Conservation (phyloP, 108 stramenopile genomes). For the Pinguiococcus pyrenoidosus region DNA sequence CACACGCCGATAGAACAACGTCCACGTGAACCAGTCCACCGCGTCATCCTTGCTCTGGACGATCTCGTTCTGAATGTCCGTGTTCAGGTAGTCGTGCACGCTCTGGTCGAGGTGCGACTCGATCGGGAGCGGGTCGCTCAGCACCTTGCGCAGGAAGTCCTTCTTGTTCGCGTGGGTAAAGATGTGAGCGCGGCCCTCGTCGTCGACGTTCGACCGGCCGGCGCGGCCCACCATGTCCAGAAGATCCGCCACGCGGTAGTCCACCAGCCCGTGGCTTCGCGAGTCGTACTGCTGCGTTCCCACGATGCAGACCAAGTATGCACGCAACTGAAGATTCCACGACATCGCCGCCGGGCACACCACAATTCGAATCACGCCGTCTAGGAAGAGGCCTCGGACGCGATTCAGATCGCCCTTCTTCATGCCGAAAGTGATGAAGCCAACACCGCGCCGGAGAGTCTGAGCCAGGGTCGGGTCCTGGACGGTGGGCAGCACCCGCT, state of each 20-base stretch:
- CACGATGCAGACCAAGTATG: slow-evolving; percentile 80
- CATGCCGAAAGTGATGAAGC: slow-evolving; percentile 83
- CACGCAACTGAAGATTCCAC: slow-evolving; percentile 56
- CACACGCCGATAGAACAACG: slow-evolving; percentile 87
- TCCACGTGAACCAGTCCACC: slow-evolving; percentile 97
- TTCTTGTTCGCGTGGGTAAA: slow-evolving; percentile 86
- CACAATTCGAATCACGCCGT: slow-evolving; percentile 55
- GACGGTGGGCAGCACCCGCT: slow-evolving; percentile 28
- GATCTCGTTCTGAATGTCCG: slow-evolving; percentile 70
- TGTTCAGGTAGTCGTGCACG: slow-evolving; percentile 91
- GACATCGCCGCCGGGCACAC: slow-evolving; percentile 69
- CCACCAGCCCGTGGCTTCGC: slow-evolving; percentile 65
- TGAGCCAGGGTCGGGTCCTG: slow-evolving; percentile 69
- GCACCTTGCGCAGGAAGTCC: slow-evolving; percentile 74
- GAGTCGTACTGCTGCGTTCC: slow-evolving; percentile 93
- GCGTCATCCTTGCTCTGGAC: slow-evolving; percentile 91
- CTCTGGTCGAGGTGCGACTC: slow-evolving; percentile 90
- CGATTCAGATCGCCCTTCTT: slow-evolving; percentile 52
- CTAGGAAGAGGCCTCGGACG: slow-evolving; percentile 53
- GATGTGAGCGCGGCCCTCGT: slow-evolving; percentile 63
- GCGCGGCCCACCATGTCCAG: slow-evolving; percentile 88
- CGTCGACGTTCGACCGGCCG: slow-evolving; percentile 36
- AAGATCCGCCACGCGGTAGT: slow-evolving; percentile 78
- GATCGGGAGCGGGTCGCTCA: slow-evolving; percentile 90
- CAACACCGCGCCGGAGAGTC: slow-evolving; percentile 66